Evolutionary conservation across 257 asterid species (phyloP).

Genomic region (Salvia hispanica): DNA sequence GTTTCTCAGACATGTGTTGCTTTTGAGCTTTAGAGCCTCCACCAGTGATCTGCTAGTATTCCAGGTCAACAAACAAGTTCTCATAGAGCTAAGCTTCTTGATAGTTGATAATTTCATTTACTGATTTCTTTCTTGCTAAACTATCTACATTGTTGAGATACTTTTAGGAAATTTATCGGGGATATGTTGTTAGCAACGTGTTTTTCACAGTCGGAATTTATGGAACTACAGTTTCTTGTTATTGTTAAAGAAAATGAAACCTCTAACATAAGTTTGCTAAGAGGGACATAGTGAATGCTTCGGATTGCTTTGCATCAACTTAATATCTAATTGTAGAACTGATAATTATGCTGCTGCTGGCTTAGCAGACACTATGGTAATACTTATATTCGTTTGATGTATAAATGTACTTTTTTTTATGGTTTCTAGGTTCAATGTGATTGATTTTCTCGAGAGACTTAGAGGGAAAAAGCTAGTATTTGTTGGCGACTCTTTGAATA

Average conservation of each 20-base stretch:
- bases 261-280: neutral
- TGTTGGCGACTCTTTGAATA: slow-evolving; percentile 88
- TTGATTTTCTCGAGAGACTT: slow-evolving; percentile 85
- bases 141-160: neutral
- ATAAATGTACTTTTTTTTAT: neutral
- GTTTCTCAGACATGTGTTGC: neutral
- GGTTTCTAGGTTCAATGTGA: slow-evolving; percentile 65
- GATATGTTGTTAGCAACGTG: slow-evolving; percentile 10
- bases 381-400: neutral
- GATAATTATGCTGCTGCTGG: neutral
- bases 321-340: neutral
- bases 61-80: slow-evolving; percentile 12
- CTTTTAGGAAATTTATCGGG: neutral
- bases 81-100: neutral
- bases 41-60: neutral
- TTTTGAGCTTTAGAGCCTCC: slow-evolving; percentile 13
- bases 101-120: neutral
- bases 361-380: neutral
- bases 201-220: neutral
- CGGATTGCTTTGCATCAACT: slow-evolving; percentile 5
- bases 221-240: neutral
- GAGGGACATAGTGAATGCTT: neutral
- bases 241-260: neutral
- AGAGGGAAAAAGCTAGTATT: slow-evolving; percentile 76
- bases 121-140: neutral